Evolutionary conservation across 2,329 filamentous ascomycete genomes (phyloP).

Genomic region (Hypoxylon sp.): DNA sequence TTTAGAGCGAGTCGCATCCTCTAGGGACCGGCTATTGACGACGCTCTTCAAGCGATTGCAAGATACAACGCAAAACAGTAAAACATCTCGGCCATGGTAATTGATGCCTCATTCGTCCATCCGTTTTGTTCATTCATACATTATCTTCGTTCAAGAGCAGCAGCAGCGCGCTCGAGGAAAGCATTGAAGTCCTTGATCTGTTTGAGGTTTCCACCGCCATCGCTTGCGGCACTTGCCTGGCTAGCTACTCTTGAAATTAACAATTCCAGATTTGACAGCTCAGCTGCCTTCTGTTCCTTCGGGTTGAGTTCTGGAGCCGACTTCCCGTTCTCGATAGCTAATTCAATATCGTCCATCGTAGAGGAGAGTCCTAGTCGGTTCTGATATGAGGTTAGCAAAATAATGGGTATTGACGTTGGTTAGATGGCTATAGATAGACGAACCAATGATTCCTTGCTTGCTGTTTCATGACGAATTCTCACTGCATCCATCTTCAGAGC

Average conservation of each 20-base stretch:
- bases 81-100: neutral
- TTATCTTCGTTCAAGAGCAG: conserved; percentile 65
- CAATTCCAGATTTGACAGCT: conserved; percentile 71
- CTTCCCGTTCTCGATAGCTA: conserved; percentile 67
- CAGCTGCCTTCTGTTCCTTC: conserved; percentile 64
- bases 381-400: conserved; percentile 45
- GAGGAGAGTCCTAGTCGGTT: conserved; percentile 69
- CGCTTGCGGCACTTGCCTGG: conserved; percentile 65
- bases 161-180: conserved; percentile 73
- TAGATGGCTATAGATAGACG: conserved; percentile 41
- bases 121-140: neutral
- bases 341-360: conserved; percentile 73
- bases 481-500: conserved; percentile 74
- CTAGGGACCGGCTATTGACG: neutral
- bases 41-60: neutral
- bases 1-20: neutral
- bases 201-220: conserved; percentile 67
- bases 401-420: conserved; percentile 34
- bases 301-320: conserved; percentile 63
- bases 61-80: neutral
- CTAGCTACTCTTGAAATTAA: conserved; percentile 68
- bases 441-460: conserved; percentile 67
- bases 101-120: neutral
- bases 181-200: conserved; percentile 74
- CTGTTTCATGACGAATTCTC: conserved; percentile 71